Conservation (phyloP, 257 asterid genomes). For the Nicotiana noctiflora region DNA sequence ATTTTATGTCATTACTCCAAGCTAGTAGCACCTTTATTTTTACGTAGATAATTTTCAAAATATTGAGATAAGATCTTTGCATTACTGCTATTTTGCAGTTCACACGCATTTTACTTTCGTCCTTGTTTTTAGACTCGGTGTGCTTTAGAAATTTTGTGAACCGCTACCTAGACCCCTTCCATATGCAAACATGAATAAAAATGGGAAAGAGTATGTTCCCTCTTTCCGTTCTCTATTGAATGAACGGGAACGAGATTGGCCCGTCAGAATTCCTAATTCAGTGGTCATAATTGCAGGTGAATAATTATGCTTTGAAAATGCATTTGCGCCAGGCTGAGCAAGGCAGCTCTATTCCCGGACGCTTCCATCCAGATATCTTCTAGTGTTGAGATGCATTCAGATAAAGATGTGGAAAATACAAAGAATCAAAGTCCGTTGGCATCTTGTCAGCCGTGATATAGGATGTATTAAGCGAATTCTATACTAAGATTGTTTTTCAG, state of each 20-base stretch:
- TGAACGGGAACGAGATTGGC: background rate
- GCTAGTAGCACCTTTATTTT: background rate
- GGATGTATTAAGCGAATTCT: background rate
- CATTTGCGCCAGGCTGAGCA: constrained; percentile 64
- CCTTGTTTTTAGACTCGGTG: background rate
- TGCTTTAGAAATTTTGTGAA: background rate
- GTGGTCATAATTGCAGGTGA: constrained; percentile 41
- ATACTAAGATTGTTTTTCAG: background rate
- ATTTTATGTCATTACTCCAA: background rate
- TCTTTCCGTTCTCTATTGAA: background rate
- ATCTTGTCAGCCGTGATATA: background rate
- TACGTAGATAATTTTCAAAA: background rate
- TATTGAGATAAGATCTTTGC: background rate
- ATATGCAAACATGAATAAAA: background rate
- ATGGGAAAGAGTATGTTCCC: background rate
- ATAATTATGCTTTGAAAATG: constrained; percentile 64
- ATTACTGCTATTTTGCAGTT: background rate
- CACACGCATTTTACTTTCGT: background rate
- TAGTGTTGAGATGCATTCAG: constrained; percentile 6
- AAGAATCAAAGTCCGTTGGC: background rate
- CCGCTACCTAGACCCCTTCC: background rate
- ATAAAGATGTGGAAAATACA: background rate
- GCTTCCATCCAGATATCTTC: constrained; percentile 64
- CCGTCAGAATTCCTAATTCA: background rate
- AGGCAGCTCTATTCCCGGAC: constrained; percentile 52